Percentiles rank a stretch among this genome's conserved stretches.
These are phyloP conservation scores for Pestalotiopsis sp. DNA, from an alignment of 2,329 filamentous ascomycete species.

Conservation along the genomic window DNA sequence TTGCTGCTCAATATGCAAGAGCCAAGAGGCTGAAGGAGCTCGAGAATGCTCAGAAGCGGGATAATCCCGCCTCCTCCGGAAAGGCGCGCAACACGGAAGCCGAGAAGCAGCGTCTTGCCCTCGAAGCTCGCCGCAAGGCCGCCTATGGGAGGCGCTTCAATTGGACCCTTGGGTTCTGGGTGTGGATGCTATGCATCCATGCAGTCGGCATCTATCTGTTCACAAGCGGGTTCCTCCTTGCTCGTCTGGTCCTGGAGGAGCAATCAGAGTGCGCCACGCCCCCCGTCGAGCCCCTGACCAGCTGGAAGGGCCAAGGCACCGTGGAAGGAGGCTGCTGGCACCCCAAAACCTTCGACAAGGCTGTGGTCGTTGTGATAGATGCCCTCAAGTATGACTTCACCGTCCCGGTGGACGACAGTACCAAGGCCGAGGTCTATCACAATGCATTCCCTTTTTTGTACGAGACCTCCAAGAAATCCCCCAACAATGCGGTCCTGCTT, in stretches of 20 bases:
- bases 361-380: slow-evolving; percentile 88
- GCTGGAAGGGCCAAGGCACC: slow-evolving; percentile 45
- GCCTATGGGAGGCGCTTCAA: slow-evolving; percentile 56
- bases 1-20: slow-evolving; percentile 55
- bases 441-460: slow-evolving; percentile 87
- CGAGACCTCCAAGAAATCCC: slow-evolving; percentile 74
- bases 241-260: slow-evolving; percentile 77
- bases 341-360: slow-evolving; percentile 89
- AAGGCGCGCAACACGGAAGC: slow-evolving; percentile 39
- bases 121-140: slow-evolving; percentile 51
- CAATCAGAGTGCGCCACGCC: slow-evolving; percentile 71
- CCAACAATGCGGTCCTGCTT: slow-evolving; percentile 82
- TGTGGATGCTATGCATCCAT: slow-evolving; percentile 74
- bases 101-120: slow-evolving; percentile 46
- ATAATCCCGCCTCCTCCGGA: slow-evolving; percentile 23
- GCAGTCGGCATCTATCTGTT: slow-evolving; percentile 85
- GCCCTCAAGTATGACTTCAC: slow-evolving; percentile 97
- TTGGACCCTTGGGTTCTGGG: slow-evolving; percentile 69
- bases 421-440: slow-evolving; percentile 70
- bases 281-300: slow-evolving; percentile 60
- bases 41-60: slow-evolving; percentile 39
- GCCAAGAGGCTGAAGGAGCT: slow-evolving; percentile 53
- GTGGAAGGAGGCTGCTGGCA: slow-evolving; percentile 86
- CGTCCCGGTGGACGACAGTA: slow-evolving; percentile 68
- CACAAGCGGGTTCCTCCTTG: slow-evolving; percentile 91